Evolutionary conservation across 352 stramenopile species (phyloP).

Genomic region (Aphanomyces astaci): DNA sequence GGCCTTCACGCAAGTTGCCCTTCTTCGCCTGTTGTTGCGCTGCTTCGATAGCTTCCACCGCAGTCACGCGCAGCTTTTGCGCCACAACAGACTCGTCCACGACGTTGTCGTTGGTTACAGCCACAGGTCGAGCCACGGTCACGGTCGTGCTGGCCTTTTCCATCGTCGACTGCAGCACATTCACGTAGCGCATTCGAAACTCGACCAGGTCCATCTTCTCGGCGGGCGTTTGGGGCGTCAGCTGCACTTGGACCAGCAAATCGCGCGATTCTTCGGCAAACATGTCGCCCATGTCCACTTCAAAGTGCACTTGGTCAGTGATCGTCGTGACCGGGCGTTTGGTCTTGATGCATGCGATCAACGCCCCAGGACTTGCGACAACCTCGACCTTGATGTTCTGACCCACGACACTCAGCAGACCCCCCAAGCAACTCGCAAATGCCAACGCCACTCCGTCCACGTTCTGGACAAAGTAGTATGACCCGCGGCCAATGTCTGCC

Average conservation of each 20-base stretch:
- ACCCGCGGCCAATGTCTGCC: constrained; percentile 30
- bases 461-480: constrained; percentile 36
- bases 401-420: constrained; percentile 44
- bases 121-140: background rate
- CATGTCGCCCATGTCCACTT: constrained; percentile 26
- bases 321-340: background rate
- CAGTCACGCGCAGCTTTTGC: background rate
- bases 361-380: constrained; percentile 24
- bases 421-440: constrained; percentile 59
- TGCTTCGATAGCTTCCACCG: constrained; percentile 4
- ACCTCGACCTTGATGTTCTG: constrained; percentile 43
- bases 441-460: constrained; percentile 25
- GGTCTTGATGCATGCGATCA: constrained; percentile 7
- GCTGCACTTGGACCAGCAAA: constrained; percentile 23
- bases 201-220: background rate
- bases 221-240: background rate
- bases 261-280: constrained; percentile 26
- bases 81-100: background rate
- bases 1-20: background rate
- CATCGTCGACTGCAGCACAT: background rate
- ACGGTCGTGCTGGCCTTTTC: background rate
- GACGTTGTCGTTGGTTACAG: background rate
- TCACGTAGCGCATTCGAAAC: constrained; percentile 7
- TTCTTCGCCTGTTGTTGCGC: background rate
- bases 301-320: background rate